phyloP scores from a whole-genome alignment of 495 filamentous ascomycete species.

The Amniculicola lignicola region DNA sequence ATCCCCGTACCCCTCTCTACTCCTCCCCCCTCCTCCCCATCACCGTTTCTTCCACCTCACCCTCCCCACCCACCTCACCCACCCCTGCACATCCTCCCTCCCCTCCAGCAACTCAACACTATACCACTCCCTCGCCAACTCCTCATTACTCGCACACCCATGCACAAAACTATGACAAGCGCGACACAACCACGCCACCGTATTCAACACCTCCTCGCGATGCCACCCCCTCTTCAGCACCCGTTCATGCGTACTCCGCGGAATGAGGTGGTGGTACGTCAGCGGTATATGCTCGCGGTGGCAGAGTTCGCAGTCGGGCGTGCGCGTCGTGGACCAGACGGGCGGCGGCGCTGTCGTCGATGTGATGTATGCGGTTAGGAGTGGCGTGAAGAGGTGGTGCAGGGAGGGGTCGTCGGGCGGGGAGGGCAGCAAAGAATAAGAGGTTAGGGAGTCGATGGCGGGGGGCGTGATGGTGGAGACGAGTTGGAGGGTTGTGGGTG shows the following conservation, averaged over 20 bases:
- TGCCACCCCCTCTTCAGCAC: slow-evolving; percentile 79
- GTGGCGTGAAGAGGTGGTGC: slow-evolving; percentile 56
- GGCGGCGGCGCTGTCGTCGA: slow-evolving; percentile 58
- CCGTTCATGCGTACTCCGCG: slow-evolving; percentile 71
- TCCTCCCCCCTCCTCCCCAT: neutral
- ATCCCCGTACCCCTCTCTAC: neutral
- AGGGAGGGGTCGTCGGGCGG: slow-evolving; percentile 38
- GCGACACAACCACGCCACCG: slow-evolving; percentile 84
- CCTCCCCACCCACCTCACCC: slow-evolving; percentile 54
- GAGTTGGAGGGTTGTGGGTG: slow-evolving; percentile 44
- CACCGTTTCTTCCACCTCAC: slow-evolving; percentile 47
- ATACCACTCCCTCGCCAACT: slow-evolving; percentile 69
- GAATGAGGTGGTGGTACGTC: slow-evolving; percentile 84
- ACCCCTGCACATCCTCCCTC: slow-evolving; percentile 69
- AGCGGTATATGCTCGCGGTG: slow-evolving; percentile 72
- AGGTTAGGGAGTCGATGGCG: slow-evolving; percentile 58
- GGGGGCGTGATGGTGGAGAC: slow-evolving; percentile 49
- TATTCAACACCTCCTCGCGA: slow-evolving; percentile 67
- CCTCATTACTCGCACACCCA: slow-evolving; percentile 71
- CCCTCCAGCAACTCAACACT: slow-evolving; percentile 58
- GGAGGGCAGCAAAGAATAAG: slow-evolving; percentile 57
- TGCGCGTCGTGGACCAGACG: slow-evolving; percentile 54
- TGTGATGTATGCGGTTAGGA: slow-evolving; percentile 59
- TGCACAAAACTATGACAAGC: slow-evolving; percentile 88
- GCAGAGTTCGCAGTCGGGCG: slow-evolving; percentile 73